Base-by-base conservation (phyloP, 495 filamentous ascomycete genomes). In the Aspergillus wentii region DNA sequence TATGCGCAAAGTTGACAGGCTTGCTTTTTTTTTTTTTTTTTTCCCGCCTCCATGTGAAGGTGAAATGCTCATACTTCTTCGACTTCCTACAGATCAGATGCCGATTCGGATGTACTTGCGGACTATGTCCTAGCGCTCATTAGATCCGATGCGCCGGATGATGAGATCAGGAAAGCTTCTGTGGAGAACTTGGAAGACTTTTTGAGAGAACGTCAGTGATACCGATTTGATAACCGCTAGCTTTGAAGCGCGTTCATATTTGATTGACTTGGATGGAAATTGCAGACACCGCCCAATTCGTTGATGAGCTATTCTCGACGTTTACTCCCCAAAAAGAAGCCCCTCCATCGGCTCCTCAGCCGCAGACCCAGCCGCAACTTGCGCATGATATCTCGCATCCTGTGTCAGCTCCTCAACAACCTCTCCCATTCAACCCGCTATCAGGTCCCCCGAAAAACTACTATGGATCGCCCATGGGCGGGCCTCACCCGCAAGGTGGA, bases 71-170 rank as follows among this genome's bases (percentile, higher is more conserved):
- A 11, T 50, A 36, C 30, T 40, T 16, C 19, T 33, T 31, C 15
- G 14, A 33, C 17, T n/a, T n/a, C n/a, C n/a, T 46, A 22, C 49
- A 95, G 88, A 39, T 94, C 89, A 10, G 92, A 96, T 59, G 92
- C 90, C 32, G 92, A 98, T 59, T 82, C 88, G 19, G 89, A 95
- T 51, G 88, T 98, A 3, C 82, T 98, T 11, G 90, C 89, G 20
- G 92, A 98, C 54, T 98, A 96, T 54, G 86, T 98, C 0, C 68
- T 96, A 20, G 91, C 91, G n/a, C 78, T 98, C 8, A 70, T 95
- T 21, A 78, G 78, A 38, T 80, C 86, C 36, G 88, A 95, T 49
- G 85, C 85, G 43, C 74, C 80, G 15, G 75, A 78, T n/a, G 75
- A 83, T 4, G 72, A 81, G 34, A 82, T 94, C 23, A 79, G 81